phyloP scores from a whole-genome alignment of 2,329 filamentous ascomycete species.

The Ascochyta viciae-villosae region DNA sequence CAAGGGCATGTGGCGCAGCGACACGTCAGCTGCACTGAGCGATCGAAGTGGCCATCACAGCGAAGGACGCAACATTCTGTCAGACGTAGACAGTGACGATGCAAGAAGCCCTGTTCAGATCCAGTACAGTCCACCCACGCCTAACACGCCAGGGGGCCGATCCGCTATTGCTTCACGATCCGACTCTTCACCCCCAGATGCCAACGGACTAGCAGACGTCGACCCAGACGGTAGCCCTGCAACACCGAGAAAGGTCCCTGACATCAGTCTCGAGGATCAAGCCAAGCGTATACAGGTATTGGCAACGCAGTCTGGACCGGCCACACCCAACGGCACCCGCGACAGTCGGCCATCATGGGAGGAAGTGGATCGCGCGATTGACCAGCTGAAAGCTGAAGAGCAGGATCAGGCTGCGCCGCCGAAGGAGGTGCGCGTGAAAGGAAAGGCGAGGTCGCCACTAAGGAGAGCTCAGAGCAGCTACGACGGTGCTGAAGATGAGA shows the following conservation, averaged over 20 bases:
- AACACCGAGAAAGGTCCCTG: slow-evolving; percentile 13
- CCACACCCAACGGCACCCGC: slow-evolving; percentile 52
- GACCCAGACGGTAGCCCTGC: slow-evolving; percentile 14
- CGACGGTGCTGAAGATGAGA: slow-evolving; percentile 24
- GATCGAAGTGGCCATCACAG: slow-evolving; percentile 38
- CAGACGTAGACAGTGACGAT: slow-evolving; percentile 45
- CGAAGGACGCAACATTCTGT: slow-evolving; percentile 29
- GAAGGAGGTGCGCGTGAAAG: slow-evolving; percentile 18
- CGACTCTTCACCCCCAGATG: slow-evolving; percentile 18
- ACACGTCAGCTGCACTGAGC: slow-evolving; percentile 40
- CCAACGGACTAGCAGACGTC: slow-evolving; percentile 22
- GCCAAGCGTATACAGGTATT: slow-evolving; percentile 39
- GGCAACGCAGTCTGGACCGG: slow-evolving; percentile 53
- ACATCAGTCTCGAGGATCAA: slow-evolving; percentile 31
- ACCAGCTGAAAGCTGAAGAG: slow-evolving; percentile 40
- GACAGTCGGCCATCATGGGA: slow-evolving; percentile 49
- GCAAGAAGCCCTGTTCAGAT: slow-evolving; percentile 41
- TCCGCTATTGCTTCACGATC: slow-evolving; percentile 6
- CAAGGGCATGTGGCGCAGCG: slow-evolving; percentile 45
- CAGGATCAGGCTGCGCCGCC: slow-evolving; percentile 20
- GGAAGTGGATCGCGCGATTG: slow-evolving; percentile 45
- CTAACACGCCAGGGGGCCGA: slow-evolving; percentile 27
- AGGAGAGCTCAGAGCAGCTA: slow-evolving; percentile 42
- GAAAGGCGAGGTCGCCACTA: slow-evolving; percentile 39
- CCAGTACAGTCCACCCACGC: slow-evolving; percentile 46